Conservation (phyloP, 768 basidiomycete genomes). For the Suillus plorans region DNA sequence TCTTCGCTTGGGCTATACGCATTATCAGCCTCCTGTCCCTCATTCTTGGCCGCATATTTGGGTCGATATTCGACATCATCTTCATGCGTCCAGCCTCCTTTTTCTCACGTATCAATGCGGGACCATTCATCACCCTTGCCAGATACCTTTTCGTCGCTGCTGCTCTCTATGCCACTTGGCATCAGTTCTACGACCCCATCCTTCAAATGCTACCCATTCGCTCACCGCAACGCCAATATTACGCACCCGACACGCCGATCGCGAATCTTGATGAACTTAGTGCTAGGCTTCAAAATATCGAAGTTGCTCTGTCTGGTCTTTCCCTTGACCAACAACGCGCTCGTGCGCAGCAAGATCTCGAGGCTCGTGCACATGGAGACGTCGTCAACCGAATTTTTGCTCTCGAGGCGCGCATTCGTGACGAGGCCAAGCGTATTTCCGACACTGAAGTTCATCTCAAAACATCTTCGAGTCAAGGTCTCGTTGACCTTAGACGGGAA, state of each 20-base stretch:
- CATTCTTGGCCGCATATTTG: conserved; percentile 47
- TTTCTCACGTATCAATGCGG: conserved; percentile 32
- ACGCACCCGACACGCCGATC: conserved; percentile 57
- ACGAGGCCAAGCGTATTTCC: conserved; percentile 43
- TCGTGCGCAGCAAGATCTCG: conserved; percentile 52
- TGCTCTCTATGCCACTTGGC: conserved; percentile 44
- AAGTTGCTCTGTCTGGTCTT: conserved; percentile 60
- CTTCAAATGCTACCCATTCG: conserved; percentile 34
- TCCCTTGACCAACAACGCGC: conserved; percentile 54
- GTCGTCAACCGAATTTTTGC: conserved; percentile 52
- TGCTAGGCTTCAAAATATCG: conserved; percentile 60
- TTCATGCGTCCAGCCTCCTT: conserved; percentile 48
- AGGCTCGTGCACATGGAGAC: conserved; percentile 49
- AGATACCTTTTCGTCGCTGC: conserved; percentile 45
- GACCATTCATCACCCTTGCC: conserved; percentile 31
- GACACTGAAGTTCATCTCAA: conserved; percentile 56
- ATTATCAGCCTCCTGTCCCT: conserved; percentile 38
- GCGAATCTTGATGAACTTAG: conserved; percentile 67
- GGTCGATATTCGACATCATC: conserved; percentile 47
- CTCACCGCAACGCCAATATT: conserved; percentile 38
- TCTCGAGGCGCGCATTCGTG: conserved; percentile 53
- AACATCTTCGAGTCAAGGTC: conserved; percentile 41
- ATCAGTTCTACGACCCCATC: conserved; percentile 39
- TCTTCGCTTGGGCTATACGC: conserved; percentile 25
- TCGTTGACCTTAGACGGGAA: conserved; percentile 55